Evolutionary conservation across 805 yeast genomes (phyloP), one percentile per base, ranked within the genome.

Genomic region (Candida nanaspora): DNA sequence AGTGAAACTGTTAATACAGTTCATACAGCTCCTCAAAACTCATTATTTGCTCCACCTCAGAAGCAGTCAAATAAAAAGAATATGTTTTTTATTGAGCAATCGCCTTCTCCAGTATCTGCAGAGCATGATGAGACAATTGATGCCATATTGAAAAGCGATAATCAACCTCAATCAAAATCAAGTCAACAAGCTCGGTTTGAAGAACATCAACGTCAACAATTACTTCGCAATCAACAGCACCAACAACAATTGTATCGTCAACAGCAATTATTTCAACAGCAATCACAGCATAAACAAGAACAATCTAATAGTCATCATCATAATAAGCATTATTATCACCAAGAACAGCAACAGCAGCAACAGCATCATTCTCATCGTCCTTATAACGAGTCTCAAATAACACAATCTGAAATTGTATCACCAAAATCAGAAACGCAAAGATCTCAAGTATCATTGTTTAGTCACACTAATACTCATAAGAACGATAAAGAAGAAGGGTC

Each of bases 41-140:
- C n/a, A n/a, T n/a, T n/a, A n/a, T n/a, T n/a, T 28, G 11, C 25
- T 8, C 26, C 37, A 14, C 15, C 34, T 3, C 22, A 22, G 19
- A 19, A 36, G n/a, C 32, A 31, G n/a, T 16, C 20, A 31, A 31
- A 11, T 25, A 29, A 28, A 6, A 23, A 25, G 14, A 46, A 46
- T 34, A 59, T 59, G 62, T 59, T 59, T 40, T 59, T 45, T 47
- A 52, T 59, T 27, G 60, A 57, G 35, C 54, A 56, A 36, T 57
- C 64, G 2, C 60, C 62, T 6, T 57, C 62, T 4, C 56, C 61
- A 6, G 60, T 48, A 18, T 47, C 42, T 25, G 30, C 40, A 29
- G 47, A 45, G 18, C 25, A 19, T n/a, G 29, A 33, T 25, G 16
- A 19, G 21, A 25, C 13, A 10, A 3, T 7, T 6, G 23, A 16